Conservation (phyloP, 805 yeast genomes). For the Candida nemodendra region DNA sequence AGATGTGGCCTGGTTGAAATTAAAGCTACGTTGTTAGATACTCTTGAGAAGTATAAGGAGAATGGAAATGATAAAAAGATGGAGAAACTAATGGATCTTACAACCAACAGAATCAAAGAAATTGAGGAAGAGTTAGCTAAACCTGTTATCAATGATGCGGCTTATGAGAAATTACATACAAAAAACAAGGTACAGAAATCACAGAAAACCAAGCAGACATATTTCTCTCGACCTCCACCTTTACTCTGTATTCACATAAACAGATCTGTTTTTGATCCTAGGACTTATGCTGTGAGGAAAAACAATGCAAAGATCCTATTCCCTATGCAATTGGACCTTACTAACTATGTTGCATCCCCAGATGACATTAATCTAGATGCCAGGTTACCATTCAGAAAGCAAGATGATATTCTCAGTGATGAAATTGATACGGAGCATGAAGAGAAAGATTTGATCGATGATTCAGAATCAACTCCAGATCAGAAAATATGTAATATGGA, state of each 20-base stretch:
- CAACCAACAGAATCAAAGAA: conserved; percentile 45
- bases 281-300: conserved; percentile 78
- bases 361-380: conserved; percentile 78
- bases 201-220: conserved; percentile 79
- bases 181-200: conserved; percentile 72
- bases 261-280: conserved; percentile 88
- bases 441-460: conserved; percentile 6
- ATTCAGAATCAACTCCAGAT: conserved; percentile 9
- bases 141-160: conserved; percentile 76
- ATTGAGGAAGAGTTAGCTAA: conserved; percentile 55
- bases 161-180: conserved; percentile 69
- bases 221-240: conserved; percentile 79
- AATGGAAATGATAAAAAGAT: conserved; percentile 15
- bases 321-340: conserved; percentile 65
- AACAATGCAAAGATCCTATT: conserved; percentile 81
- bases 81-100: conserved; percentile 31
- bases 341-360: conserved; percentile 67
- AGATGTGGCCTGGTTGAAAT: conserved; percentile 79
- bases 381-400: conserved; percentile 66
- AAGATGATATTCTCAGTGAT: conserved; percentile 38
- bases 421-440: conserved; percentile 7
- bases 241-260: conserved; percentile 83
- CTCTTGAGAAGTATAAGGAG: conserved; percentile 28
- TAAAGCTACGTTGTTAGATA: conserved; percentile 44
- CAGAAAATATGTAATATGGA: not conserved